phyloP scores from a whole-genome alignment of 148 eudicot genomes.

The Chenopodium suecicum region DNA sequence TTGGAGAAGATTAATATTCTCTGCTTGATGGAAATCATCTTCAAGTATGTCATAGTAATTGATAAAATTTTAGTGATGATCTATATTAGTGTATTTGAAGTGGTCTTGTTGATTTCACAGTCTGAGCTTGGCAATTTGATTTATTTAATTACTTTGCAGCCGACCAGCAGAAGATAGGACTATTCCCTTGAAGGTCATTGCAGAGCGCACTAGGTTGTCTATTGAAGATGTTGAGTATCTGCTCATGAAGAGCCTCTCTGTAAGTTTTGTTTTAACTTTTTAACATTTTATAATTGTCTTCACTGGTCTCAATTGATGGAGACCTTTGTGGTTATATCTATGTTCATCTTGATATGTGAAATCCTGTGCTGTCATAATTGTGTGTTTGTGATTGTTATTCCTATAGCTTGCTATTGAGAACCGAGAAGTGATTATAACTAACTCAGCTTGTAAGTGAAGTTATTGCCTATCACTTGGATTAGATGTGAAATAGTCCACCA shows the following conservation, averaged over 20 bases:
- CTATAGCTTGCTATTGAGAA: no score
- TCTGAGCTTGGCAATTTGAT: background rate
- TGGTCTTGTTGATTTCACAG: background rate
- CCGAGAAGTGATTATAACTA: no score
- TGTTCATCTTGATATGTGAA: background rate
- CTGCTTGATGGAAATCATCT: constrained; percentile 96
- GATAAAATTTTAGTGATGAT: no score
- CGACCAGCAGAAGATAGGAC: constrained; percentile 92
- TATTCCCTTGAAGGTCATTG: constrained; percentile 74
- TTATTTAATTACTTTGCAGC: constrained; percentile 43
- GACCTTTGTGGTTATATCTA: background rate
- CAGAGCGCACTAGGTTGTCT: constrained; percentile 72
- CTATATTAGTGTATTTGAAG: background rate
- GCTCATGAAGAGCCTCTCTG: constrained; percentile 98
- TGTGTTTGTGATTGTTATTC: background rate
- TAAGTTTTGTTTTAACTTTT: constrained; percentile 30
- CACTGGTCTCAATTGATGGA: background rate
- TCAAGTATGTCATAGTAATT: constrained; percentile 45
- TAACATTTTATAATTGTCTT: background rate
- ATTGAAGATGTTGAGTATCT: constrained; percentile 93
- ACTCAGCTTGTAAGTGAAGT: background rate
- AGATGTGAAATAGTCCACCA: background rate
- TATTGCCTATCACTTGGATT: background rate
- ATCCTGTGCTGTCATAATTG: background rate
- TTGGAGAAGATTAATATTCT: constrained; percentile 94